phyloP scores from a whole-genome alignment of 2,329 filamentous ascomycete genomes.

The Ascosphaera apis region DNA sequence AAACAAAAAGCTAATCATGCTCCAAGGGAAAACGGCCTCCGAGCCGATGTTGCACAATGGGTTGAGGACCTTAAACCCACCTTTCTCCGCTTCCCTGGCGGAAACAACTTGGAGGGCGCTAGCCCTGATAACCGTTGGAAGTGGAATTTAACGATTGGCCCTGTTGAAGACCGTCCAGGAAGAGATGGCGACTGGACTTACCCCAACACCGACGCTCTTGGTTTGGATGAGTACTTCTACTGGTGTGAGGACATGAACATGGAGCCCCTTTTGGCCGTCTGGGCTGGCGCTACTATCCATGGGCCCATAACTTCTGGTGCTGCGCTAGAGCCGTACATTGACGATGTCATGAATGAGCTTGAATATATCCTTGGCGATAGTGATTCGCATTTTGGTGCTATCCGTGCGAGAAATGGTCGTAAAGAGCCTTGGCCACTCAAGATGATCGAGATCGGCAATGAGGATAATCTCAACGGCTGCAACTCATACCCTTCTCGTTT shows the following conservation, averaged over 20 bases:
- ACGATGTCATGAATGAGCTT: constrained; percentile 38
- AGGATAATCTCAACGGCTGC: constrained; percentile 35
- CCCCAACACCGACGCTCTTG: constrained; percentile 38
- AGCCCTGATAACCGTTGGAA: constrained; percentile 11
- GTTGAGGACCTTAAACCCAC: constrained; percentile 30
- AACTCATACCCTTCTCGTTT: constrained; percentile 32
- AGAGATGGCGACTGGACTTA: constrained; percentile 33
- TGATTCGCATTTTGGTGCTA: constrained; percentile 31
- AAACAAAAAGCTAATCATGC: background rate
- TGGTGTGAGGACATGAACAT: constrained; percentile 38
- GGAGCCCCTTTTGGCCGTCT: constrained; percentile 33
- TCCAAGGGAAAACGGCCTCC: constrained; percentile 29
- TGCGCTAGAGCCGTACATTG: constrained; percentile 31
- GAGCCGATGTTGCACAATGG: constrained; percentile 30
- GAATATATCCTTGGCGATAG: constrained; percentile 36
- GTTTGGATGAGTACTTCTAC: constrained; percentile 37
- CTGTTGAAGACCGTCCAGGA: constrained; percentile 25
- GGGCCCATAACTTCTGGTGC: constrained; percentile 24
- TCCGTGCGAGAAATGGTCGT: constrained; percentile 35
- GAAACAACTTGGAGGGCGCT: constrained; percentile 31
- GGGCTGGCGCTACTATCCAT: constrained; percentile 31
- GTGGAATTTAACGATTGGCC: constrained; percentile 22
- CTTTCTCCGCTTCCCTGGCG: constrained; percentile 43
- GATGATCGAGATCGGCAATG: constrained; percentile 40
- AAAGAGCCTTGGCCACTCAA: constrained; percentile 25